These are phyloP conservation scores for Apostasia shenzhenica DNA, from an alignment of 106 monocot species.

Conservation along the genomic window DNA sequence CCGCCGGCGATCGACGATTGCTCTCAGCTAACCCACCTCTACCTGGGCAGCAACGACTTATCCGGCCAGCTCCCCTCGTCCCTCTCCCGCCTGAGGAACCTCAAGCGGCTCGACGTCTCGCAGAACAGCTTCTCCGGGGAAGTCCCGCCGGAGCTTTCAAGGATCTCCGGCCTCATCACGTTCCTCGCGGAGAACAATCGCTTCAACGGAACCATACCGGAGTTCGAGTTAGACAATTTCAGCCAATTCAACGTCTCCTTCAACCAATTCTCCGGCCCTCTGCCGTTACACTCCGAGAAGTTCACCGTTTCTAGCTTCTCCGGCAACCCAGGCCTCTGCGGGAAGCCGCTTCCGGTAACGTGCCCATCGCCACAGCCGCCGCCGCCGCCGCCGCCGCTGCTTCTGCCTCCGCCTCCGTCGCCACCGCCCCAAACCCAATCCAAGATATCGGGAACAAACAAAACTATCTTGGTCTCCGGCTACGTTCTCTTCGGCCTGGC, in stretches of 20 bases:
- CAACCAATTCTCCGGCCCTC: slow-evolving; percentile 24
- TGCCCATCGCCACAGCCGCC: slow-evolving; percentile 9
- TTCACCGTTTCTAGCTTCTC: slow-evolving; percentile 6
- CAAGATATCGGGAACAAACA: background rate
- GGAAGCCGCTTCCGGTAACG: slow-evolving; percentile 1
- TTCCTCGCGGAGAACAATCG: slow-evolving; percentile 20
- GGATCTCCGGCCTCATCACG: slow-evolving; percentile 17
- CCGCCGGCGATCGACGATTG: slow-evolving; percentile 22
- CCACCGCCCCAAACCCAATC: background rate
- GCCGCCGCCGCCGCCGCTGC: background rate
- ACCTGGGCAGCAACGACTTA: slow-evolving; percentile 23
- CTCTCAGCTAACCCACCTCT: slow-evolving; percentile 18
- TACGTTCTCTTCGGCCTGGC: slow-evolving; percentile 23
- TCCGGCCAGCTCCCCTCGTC: slow-evolving; percentile 28
- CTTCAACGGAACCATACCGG: slow-evolving; percentile 26
- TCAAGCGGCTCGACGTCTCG: slow-evolving; percentile 29
- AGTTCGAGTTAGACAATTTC: slow-evolving; percentile 13
- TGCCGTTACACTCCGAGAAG: slow-evolving; percentile 5
- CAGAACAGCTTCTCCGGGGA: slow-evolving; percentile 37
- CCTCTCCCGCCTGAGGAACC: slow-evolving; percentile 15
- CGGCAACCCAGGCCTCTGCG: slow-evolving; percentile 33
- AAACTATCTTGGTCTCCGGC: slow-evolving; percentile 18
- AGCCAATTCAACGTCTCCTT: slow-evolving; percentile 23
- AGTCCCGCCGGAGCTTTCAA: slow-evolving; percentile 17
- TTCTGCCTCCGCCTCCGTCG: background rate